Evolutionary conservation across 2,329 filamentous ascomycete genomes (phyloP), one percentile per base, ranked within the genome.

Genomic region (Claviceps sp.): DNA sequence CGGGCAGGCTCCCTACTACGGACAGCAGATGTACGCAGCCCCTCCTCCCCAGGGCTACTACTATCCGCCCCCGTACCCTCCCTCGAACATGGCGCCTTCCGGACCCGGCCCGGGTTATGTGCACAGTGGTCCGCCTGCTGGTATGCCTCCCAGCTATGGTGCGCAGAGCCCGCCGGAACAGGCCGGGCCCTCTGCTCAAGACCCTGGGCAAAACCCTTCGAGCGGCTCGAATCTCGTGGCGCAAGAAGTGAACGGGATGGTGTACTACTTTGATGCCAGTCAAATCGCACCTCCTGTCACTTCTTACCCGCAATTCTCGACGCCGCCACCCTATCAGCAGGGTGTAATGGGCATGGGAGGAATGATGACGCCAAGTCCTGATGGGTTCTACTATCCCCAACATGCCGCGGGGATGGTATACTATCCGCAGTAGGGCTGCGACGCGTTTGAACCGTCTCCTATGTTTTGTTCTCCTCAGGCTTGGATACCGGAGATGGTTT

Each of bases 221-320:
- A 45, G 58, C 34, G 61, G 63, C 34, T 61, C 72, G 18, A 78
- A 73, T 56, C 65, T 81, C 43, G 78, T 85, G 47, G 88, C 89
- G 0, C 90, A 96, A 66, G 91, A 97, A 70, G 83, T 84, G 57
- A 95, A 95, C 59, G 93, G 93, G 55, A 97, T 94, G 78, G 89
- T 95, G 1, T 97, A 95, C 67, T 98, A 95, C 65, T 90, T 89
- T 61, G 87, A 95, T 62, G 77, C 87, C 7, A 77, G 82, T n/a
- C 84, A 89, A 62, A 71, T 90, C 47, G 72, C 79, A 34, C 30
- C 30, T 26, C 70, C 77, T 1, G 71, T 79, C 56, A 64, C 70
- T 48, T 60, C 65, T 20, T 79, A 78, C 57, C 69, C 72, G 34
- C 53, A 69, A 1, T 78, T 76, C 56, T 70, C 73, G 52, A 62